phyloP scores from a whole-genome alignment of 202 grass and related monocot genomes.

The Carex sylvatica region DNA sequence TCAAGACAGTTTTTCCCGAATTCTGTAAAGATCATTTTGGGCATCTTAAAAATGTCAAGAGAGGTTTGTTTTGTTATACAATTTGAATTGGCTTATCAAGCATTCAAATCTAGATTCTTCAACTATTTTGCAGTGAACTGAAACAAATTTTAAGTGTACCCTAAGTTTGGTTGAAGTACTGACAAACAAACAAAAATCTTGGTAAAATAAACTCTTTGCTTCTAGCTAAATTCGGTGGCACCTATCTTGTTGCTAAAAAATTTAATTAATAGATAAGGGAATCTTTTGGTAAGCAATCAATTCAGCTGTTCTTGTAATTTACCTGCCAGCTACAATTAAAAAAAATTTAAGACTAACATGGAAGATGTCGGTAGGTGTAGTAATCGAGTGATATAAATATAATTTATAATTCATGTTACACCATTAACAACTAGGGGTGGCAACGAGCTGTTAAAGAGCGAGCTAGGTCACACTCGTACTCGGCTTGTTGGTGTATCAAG shows the following conservation, averaged over 20 bases:
- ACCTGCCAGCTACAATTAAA: conserved; percentile 7
- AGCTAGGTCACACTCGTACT: no score
- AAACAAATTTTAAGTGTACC: not conserved
- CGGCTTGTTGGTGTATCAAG: no score
- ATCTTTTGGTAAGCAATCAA: conserved; percentile 15
- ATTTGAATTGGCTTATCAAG: not conserved
- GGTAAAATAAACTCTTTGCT: not conserved
- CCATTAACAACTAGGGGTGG: no score
- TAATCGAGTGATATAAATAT: not conserved
- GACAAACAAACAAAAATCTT: not conserved
- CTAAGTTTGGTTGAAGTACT: not conserved
- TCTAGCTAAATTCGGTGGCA: not conserved
- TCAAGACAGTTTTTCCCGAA: not conserved
- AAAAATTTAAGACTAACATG: not conserved
- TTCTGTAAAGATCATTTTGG: not conserved
- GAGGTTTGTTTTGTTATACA: not conserved
- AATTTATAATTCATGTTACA: conserved; percentile 18
- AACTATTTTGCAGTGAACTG: not conserved
- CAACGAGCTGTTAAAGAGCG: no score
- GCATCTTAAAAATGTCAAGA: not conserved
- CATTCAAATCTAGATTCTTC: not conserved
- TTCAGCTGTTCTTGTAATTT: conserved; percentile 4
- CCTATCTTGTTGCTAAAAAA: not conserved
- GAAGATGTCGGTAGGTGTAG: conserved; percentile 6
- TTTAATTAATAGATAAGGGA: conserved; percentile 11